Conservation (phyloP, 768 basidiomycete genomes). For the Boletus sp. region DNA sequence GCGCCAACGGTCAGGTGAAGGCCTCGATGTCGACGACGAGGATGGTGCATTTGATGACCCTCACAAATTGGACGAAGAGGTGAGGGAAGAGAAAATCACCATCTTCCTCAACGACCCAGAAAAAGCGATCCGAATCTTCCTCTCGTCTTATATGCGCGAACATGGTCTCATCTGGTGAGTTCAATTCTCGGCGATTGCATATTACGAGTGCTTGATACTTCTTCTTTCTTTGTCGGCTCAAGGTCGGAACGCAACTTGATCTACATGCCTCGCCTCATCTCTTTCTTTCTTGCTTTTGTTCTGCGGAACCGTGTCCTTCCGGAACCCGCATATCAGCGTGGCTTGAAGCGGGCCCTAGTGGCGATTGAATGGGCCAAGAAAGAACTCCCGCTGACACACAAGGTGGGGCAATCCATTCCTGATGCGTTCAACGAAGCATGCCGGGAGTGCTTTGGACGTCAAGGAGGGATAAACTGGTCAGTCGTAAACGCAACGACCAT, state of each 20-base stretch:
- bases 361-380: constrained; percentile 39
- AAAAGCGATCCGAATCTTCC: constrained; percentile 54
- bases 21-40: constrained; percentile 22
- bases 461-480: constrained; percentile 40
- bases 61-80: constrained; percentile 31
- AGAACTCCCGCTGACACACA: constrained; percentile 44
- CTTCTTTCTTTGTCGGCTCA: not conserved
- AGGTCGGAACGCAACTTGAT: constrained; percentile 50
- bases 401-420: constrained; percentile 39
- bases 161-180: constrained; percentile 71
- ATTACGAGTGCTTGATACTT: not conserved
- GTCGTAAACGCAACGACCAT: constrained; percentile 8
- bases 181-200: not conserved
- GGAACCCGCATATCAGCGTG: constrained; percentile 45
- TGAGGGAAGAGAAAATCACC: constrained; percentile 44
- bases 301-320: constrained; percentile 53
- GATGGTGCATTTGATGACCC: constrained; percentile 36
- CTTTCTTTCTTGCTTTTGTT: constrained; percentile 63
- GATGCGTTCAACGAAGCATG: constrained; percentile 51
- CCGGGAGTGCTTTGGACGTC: constrained; percentile 47
- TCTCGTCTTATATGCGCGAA: constrained; percentile 67
- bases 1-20: constrained; percentile 24
- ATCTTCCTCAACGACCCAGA: constrained; percentile 66
- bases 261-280: constrained; percentile 51
- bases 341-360: constrained; percentile 45